Conservation (phyloP, 75 land plant genomes). For the Pinus albicaulis region DNA sequence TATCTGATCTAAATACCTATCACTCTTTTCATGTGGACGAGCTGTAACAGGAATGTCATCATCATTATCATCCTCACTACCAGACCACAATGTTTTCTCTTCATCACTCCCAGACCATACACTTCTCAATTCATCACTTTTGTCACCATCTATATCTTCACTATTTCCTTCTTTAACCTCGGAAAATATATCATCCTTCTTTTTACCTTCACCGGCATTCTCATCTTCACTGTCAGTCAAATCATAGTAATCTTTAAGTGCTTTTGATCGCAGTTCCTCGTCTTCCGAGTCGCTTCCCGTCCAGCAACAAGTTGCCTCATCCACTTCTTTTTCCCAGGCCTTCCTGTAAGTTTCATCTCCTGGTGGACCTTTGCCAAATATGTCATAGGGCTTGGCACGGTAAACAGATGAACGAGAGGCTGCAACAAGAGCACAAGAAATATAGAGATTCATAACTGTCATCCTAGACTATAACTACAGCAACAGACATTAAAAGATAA, state of each 20-base stretch:
- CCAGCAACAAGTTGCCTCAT: constrained; percentile 34
- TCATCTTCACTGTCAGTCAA: constrained; percentile 36
- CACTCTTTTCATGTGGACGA: constrained; percentile 53
- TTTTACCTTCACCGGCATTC: constrained; percentile 1
- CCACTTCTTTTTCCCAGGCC: constrained; percentile 36
- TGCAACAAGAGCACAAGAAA: too few species aligned
- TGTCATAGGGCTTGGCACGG: constrained; percentile 19
- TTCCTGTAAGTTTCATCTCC: constrained; percentile 29
- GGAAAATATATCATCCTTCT: constrained; percentile 31
- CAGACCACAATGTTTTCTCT: constrained; percentile 59
- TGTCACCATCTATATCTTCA: constrained; percentile 49
- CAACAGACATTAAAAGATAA: neutral
- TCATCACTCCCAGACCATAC: constrained; percentile 52
- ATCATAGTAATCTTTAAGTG: constrained; percentile 25
- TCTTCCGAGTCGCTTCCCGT: constrained; percentile 20
- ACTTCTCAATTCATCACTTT: constrained; percentile 49
- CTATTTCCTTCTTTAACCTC: constrained; percentile 38
- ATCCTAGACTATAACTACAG: neutral
- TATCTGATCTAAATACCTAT: constrained; percentile 49
- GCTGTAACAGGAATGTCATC: constrained; percentile 60
- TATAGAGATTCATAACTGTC: neutral
- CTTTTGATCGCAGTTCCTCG: constrained; percentile 9
- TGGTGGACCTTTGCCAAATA: constrained; percentile 33
- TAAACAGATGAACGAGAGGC: too few species aligned
- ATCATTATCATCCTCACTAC: constrained; percentile 53